Evolutionary conservation across 208 protist genomes (phyloP).

Genomic region (Leishmania tarentolae): DNA sequence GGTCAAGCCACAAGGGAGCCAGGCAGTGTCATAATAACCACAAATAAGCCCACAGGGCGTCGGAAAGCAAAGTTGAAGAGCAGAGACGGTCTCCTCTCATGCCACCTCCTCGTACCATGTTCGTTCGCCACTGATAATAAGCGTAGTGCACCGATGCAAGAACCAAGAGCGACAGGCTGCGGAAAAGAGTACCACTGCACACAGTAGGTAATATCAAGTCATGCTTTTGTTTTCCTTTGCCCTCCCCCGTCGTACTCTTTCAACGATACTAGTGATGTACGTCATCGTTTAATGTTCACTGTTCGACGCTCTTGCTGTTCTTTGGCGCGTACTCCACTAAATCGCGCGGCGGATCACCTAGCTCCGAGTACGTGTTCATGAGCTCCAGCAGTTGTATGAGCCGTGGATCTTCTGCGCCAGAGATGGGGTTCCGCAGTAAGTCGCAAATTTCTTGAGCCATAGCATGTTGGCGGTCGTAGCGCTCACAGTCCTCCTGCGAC

Average conservation of each 20-base stretch:
- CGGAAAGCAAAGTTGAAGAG: not conserved
- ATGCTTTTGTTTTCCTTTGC: not conserved
- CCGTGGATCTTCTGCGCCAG: conserved; percentile 49
- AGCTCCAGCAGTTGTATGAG: conserved; percentile 52
- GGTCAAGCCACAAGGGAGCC: not conserved
- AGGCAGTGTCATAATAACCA: not conserved
- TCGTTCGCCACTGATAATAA: not conserved
- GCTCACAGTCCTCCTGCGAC: conserved; percentile 44
- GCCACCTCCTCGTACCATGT: not conserved
- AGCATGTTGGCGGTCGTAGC: conserved; percentile 54
- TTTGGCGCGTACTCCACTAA: conserved; percentile 37
- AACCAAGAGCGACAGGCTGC: not conserved
- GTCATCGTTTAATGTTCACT: not conserved
- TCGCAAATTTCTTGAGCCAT: conserved; percentile 63
- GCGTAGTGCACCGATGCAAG: not conserved
- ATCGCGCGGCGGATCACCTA: conserved; percentile 62
- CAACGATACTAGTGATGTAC: not conserved
- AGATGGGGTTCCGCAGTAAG: conserved; percentile 48
- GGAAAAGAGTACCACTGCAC: not conserved
- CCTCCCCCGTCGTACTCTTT: not conserved
- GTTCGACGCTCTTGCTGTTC: not conserved
- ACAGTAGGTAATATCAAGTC: not conserved
- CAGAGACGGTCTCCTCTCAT: not conserved
- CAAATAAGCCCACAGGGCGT: not conserved
- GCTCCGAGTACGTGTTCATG: conserved; percentile 71